Base-by-base conservation (phyloP, 768 basidiomycete genomes). In the Psilocybe azurescens region DNA sequence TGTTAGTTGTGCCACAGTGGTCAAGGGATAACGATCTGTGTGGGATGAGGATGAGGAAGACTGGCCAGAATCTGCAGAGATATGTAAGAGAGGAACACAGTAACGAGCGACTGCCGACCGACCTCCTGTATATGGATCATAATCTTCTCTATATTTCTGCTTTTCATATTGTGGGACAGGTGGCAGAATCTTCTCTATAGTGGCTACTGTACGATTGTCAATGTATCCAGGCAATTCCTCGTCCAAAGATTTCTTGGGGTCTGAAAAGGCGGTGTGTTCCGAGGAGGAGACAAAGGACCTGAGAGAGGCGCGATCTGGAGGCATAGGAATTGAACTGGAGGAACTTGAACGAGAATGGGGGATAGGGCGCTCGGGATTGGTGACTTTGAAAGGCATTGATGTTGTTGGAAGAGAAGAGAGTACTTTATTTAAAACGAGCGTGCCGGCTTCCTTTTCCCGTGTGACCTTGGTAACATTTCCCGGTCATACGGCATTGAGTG, bases 1-100 rank as follows among this genome's bases (percentile, higher is more conserved):
- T 24, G 68, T 63, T 39, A 73, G 70, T 20, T 68, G 64, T 44
- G 30, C 14, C 6, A 29, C 55, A n/a, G 64, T 69, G 5, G 69
- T 65, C 55, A 64, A 41, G 29, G 51, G 52, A 53, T 56, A 58
- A 41, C 16, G 29, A 28, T 36, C 16, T 30, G 47, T 44, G 16
- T 58, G 38, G 16, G 33, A 30, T 10, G 29, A 49, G 13, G 46
- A 58, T 8, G 56, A 48, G n/a, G 46, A 20, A 5, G 46, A 44
- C 49, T 57, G 24, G 49, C 48, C 18, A 4, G 50, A 5, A 62
- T 30, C 50, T 41, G 38, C 8, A 32, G 13, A 16, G 20, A 46
- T 11, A 39, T 16, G 28, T 36, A 8, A n/a, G n/a, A 39, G 36
- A 29, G 29, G 28, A 30, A 46, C 14, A 18, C 30, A 44, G 41